Conservation (phyloP, 2,329 filamentous ascomycete genomes). For the Pseudocercospora musae region DNA sequence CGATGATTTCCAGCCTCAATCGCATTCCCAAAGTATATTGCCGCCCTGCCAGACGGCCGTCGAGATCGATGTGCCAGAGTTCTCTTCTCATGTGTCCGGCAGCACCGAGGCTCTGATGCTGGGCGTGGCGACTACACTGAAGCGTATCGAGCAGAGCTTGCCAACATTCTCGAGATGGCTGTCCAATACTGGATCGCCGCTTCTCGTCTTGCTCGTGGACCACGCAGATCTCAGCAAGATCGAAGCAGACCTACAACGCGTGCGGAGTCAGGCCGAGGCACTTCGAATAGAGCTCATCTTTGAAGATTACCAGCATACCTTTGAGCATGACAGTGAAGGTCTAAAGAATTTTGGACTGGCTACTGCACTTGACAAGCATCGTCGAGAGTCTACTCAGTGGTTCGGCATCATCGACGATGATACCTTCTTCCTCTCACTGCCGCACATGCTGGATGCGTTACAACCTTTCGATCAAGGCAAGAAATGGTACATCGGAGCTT, state of each 20-base stretch:
- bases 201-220: constrained; percentile 27
- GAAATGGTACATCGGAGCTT: constrained; percentile 27
- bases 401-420: constrained; percentile 32
- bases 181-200: constrained; percentile 24
- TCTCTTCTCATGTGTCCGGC: constrained; percentile 9
- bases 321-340: constrained; percentile 22
- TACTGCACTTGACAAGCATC: constrained; percentile 20
- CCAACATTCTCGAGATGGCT: constrained; percentile 28
- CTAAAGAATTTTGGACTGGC: constrained; percentile 29
- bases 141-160: constrained; percentile 24
- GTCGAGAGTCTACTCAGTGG: constrained; percentile 23
- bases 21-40: constrained; percentile 12
- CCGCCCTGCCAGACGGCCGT: constrained; percentile 18
- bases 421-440: constrained; percentile 31
- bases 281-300: constrained; percentile 24
- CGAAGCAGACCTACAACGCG: constrained; percentile 9
- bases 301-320: constrained; percentile 21
- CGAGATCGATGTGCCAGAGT: constrained; percentile 22
- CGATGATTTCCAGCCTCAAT: constrained; percentile 9
- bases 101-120: constrained; percentile 25
- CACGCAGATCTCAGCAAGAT: constrained; percentile 18
- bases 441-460: constrained; percentile 23
- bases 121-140: constrained; percentile 26
- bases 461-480: constrained; percentile 19
- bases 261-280: constrained; percentile 14